phyloP scores from a whole-genome alignment of 768 basidiomycete species.

The Calocybe indica region DNA sequence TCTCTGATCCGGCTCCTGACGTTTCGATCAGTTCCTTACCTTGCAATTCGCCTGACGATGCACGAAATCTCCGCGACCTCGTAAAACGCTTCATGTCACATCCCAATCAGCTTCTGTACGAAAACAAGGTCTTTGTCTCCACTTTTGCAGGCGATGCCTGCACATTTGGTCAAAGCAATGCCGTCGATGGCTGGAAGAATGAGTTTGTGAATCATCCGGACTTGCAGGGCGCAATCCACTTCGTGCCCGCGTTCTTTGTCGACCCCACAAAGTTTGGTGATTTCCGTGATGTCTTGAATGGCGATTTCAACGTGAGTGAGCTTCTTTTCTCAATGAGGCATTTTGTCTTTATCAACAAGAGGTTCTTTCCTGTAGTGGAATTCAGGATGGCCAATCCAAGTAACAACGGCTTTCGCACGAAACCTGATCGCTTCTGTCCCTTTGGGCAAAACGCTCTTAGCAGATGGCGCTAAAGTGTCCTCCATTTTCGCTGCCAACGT shows the following conservation, averaged over 20 bases:
- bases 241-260: slow-evolving; percentile 68
- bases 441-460: neutral
- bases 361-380: slow-evolving; percentile 53
- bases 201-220: slow-evolving; percentile 45
- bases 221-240: slow-evolving; percentile 45
- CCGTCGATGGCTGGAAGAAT: slow-evolving; percentile 48
- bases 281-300: slow-evolving; percentile 46
- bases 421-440: slow-evolving; percentile 18
- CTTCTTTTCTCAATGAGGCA: neutral
- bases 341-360: slow-evolving; percentile 5
- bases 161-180: slow-evolving; percentile 51
- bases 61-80: slow-evolving; percentile 42
- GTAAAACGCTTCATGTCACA: slow-evolving; percentile 48
- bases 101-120: slow-evolving; percentile 50
- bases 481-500: slow-evolving; percentile 1
- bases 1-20: neutral
- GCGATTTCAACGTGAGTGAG: slow-evolving; percentile 49
- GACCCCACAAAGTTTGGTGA: slow-evolving; percentile 41
- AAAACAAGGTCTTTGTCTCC: slow-evolving; percentile 49
- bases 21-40: slow-evolving; percentile 40
- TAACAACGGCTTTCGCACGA: slow-evolving; percentile 38
- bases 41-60: slow-evolving; percentile 43
- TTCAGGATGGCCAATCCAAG: slow-evolving; percentile 68
- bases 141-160: slow-evolving; percentile 71
- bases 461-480: too few species aligned